Conservation (phyloP, 306 rosid genomes). For the Dryas octopetala region DNA sequence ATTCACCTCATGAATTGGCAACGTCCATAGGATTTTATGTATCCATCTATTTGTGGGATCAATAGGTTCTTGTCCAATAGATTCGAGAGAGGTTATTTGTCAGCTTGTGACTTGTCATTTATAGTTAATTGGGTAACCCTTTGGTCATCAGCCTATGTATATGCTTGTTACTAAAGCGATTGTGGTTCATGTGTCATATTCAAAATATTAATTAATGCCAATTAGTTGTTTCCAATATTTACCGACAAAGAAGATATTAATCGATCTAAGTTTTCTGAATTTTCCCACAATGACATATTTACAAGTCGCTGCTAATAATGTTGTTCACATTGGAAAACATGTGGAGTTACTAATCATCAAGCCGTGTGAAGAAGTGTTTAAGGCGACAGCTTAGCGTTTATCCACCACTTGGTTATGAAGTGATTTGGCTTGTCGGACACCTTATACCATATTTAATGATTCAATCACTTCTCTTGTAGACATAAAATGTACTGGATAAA, state of each 20-base stretch:
- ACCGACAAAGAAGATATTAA: slow-evolving; percentile 37
- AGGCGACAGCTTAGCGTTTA: slow-evolving; percentile 6
- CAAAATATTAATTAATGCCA: slow-evolving; percentile 9
- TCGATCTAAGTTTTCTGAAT: not conserved
- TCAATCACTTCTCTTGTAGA: no score
- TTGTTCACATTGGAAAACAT: slow-evolving; percentile 40
- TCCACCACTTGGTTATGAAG: not conserved
- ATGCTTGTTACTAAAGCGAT: not conserved
- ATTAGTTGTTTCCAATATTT: slow-evolving; percentile 26
- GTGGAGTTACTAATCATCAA: slow-evolving; percentile 32
- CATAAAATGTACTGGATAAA: no score
- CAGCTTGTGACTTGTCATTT: slow-evolving; percentile 22
- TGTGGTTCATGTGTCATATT: slow-evolving; percentile 20
- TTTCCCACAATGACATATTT: slow-evolving; percentile 17
- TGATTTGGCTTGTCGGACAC: not conserved
- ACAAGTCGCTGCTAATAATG: slow-evolving; percentile 34
- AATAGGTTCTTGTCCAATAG: slow-evolving; percentile 32
- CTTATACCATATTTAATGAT: no score
- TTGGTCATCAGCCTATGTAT: not conserved
- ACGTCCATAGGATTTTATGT: slow-evolving; percentile 67
- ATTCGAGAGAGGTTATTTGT: slow-evolving; percentile 29
- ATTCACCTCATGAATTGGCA: slow-evolving; percentile 81
- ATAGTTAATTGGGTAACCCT: not conserved
- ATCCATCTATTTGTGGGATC: slow-evolving; percentile 52
- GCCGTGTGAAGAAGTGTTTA: not conserved